A percentile compares a stretch with the other conserved stretches of the same genome.
These are phyloP conservation scores for Celoporthe dispersa DNA, from an alignment of 2,329 filamentous ascomycete genomes.

Conservation along the genomic window DNA sequence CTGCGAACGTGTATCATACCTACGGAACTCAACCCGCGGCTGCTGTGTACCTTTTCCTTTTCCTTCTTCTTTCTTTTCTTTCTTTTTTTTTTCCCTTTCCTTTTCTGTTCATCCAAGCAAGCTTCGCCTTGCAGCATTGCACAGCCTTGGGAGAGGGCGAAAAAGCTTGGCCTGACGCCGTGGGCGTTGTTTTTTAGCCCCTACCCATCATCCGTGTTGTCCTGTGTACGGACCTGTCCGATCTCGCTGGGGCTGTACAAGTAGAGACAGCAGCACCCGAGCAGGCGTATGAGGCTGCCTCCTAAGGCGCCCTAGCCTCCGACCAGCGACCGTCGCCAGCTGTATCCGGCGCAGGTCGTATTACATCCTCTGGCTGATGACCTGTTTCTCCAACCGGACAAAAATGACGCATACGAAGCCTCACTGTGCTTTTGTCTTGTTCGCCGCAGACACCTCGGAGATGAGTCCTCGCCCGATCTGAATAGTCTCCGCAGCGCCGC, in stretches of 20 bases:
- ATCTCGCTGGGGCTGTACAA: not conserved
- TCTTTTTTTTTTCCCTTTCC: not conserved
- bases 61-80: not conserved
- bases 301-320: not conserved
- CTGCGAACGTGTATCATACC: not conserved
- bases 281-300: not conserved
- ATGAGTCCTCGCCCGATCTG: slow-evolving; percentile 60
- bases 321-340: not conserved
- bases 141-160: not conserved
- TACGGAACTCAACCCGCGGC: not conserved
- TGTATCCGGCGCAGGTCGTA: not conserved
- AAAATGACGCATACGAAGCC: not conserved
- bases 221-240: not conserved
- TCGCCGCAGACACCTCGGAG: slow-evolving; percentile 41
- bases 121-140: not conserved
- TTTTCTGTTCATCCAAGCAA: not conserved
- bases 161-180: not conserved
- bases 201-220: not conserved
- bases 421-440: slow-evolving; percentile 29
- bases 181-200: not conserved
- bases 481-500: slow-evolving; percentile 61
- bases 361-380: not conserved
- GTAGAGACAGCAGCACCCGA: not conserved
- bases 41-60: not conserved
- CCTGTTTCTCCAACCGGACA: not conserved